Percentiles rank a stretch among this genome's conserved stretches.
phyloP scores from a whole-genome alignment of 768 basidiomycete species.

The Termitomyces sp. region DNA sequence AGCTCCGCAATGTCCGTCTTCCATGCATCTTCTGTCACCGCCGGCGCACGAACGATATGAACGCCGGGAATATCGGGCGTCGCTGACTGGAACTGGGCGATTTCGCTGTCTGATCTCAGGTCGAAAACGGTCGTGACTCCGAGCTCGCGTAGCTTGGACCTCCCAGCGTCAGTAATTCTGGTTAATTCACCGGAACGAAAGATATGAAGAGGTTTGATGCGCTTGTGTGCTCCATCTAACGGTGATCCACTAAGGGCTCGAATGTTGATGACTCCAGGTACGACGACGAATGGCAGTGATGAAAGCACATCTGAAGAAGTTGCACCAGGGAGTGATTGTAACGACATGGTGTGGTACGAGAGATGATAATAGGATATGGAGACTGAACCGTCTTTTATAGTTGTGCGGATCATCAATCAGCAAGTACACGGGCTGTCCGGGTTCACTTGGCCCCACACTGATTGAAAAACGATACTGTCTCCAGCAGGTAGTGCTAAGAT shows the following conservation, averaged over 20 bases:
- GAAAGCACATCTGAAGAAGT: background rate
- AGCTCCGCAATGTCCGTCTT: slow-evolving; percentile 18
- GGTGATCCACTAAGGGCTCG: slow-evolving; percentile 27
- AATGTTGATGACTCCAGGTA: slow-evolving; percentile 35
- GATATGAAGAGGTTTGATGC: slow-evolving; percentile 24
- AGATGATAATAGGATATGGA: no score
- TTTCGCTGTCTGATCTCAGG: slow-evolving; percentile 31
- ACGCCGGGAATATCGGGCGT: slow-evolving; percentile 26
- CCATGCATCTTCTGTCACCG: slow-evolving; percentile 19
- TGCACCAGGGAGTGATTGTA: background rate
- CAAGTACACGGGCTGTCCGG: background rate
- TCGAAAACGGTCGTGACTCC: slow-evolving; percentile 34
- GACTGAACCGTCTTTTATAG: background rate
- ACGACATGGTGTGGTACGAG: background rate
- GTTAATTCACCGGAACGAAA: slow-evolving; percentile 36
- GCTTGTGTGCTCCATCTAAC: background rate
- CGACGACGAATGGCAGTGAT: slow-evolving; percentile 26
- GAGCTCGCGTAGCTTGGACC: slow-evolving; percentile 25
- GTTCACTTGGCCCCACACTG: background rate
- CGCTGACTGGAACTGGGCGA: slow-evolving; percentile 23
- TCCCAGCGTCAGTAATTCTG: slow-evolving; percentile 28
- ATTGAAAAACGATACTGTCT: background rate
- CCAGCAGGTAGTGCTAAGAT: background rate
- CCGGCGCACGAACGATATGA: slow-evolving; percentile 23
- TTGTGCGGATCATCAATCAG: background rate